Percentiles rank a stretch among this genome's conserved stretches.
Conservation (phyloP, 2,329 filamentous ascomycete species). For the Botryotinia narcissicola region DNA sequence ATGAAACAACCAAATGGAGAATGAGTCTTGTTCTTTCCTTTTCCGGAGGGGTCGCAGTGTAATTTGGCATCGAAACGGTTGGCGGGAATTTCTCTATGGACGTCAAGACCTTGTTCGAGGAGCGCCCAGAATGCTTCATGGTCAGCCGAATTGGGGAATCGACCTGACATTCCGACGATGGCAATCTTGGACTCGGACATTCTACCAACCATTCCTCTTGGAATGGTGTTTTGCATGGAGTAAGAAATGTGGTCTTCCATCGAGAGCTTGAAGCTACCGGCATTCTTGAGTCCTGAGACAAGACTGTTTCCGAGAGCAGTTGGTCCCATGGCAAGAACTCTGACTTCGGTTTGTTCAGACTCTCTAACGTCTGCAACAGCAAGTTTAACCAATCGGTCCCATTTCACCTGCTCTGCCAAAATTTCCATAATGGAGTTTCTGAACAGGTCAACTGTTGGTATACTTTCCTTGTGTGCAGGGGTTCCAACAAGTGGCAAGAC, state of each 20-base stretch:
- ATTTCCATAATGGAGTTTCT: constrained; percentile 27
- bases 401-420: constrained; percentile 25
- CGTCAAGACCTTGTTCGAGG: constrained; percentile 70
- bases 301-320: constrained; percentile 26
- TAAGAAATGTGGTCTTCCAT: constrained; percentile 27
- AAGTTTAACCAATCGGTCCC: constrained; percentile 24
- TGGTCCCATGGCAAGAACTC: constrained; percentile 29
- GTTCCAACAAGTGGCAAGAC: constrained; percentile 23
- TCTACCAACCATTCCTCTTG: constrained; percentile 21
- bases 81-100: constrained; percentile 53
- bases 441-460: constrained; percentile 24
- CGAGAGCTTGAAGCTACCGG: constrained; percentile 20
- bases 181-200: constrained; percentile 45
- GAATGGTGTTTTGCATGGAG: constrained; percentile 24
- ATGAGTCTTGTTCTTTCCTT: constrained; percentile 71
- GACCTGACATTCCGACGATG: constrained; percentile 78
- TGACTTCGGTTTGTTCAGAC: constrained; percentile 19
- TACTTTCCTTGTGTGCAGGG: constrained; percentile 10
- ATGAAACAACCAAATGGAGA: constrained; percentile 70
- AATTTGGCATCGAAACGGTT: constrained; percentile 70
- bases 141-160: constrained; percentile 70
- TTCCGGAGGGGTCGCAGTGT: constrained; percentile 69
- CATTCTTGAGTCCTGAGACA: constrained; percentile 15
- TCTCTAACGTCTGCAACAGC: constrained; percentile 22
- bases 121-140: constrained; percentile 73